These are phyloP conservation scores for Citrus medica DNA, from an alignment of 345 rosid species.

Conservation along the genomic window DNA sequence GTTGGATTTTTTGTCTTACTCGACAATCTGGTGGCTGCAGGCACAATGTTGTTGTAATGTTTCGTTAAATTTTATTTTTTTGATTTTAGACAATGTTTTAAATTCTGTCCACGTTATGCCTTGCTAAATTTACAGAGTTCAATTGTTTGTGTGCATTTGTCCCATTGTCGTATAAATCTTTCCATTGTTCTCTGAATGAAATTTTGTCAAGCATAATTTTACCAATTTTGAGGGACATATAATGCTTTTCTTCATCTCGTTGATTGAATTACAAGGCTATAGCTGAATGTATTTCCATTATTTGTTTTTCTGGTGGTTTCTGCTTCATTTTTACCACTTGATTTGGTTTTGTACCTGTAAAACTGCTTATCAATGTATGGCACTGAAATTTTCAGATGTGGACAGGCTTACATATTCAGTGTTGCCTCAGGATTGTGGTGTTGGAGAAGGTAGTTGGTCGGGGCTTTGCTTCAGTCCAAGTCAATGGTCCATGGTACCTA, in stretches of 20 bases:
- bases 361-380: slow-evolving; percentile 16
- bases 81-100: not conserved
- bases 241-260: not conserved
- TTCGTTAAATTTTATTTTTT: not conserved
- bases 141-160: not conserved
- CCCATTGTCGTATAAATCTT: not conserved
- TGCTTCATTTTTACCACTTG: not conserved
- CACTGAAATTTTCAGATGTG: slow-evolving; percentile 39
- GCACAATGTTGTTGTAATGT: not conserved
- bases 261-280: not conserved
- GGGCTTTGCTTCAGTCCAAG: slow-evolving; percentile 69
- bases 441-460: slow-evolving; percentile 77
- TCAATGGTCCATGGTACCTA: slow-evolving; percentile 58
- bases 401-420: slow-evolving; percentile 54
- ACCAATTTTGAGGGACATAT: not conserved
- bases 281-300: not conserved
- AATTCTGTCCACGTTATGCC: not conserved
- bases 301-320: not conserved
- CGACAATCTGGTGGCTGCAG: not conserved
- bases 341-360: not conserved
- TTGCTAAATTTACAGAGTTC: not conserved
- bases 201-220: not conserved
- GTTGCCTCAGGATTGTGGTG: slow-evolving; percentile 61
- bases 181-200: not conserved
- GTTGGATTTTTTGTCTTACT: not conserved